phyloP scores from a whole-genome alignment of 1,284 basidiomycete species.

The Puccinia triticina region DNA sequence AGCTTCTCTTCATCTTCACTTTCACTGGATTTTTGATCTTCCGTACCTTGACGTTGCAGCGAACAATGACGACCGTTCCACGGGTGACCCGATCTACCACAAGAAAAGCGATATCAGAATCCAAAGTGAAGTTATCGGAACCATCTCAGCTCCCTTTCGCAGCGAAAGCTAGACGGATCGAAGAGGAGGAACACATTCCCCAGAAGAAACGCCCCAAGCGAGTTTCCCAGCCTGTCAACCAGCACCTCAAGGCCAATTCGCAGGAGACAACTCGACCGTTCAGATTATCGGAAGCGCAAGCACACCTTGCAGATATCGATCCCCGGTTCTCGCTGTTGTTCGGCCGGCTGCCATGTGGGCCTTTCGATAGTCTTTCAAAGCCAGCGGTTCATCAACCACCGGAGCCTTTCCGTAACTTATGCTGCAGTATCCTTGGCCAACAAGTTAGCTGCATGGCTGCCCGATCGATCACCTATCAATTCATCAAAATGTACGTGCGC shows the following conservation, averaged over 20 bases:
- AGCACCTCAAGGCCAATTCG: not conserved
- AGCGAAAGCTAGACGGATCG: not conserved
- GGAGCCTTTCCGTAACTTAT: constrained; percentile 62
- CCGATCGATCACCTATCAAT: constrained; percentile 79
- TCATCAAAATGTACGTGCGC: constrained; percentile 66
- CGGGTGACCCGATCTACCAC: not conserved
- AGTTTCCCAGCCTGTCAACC: not conserved
- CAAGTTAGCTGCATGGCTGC: constrained; percentile 92
- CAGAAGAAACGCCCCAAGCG: not conserved
- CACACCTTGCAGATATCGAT: constrained; percentile 72
- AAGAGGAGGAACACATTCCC: not conserved
- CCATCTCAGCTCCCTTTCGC: not conserved
- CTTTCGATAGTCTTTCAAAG: constrained; percentile 66
- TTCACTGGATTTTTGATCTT: too few species aligned
- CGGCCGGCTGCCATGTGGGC: constrained; percentile 69
- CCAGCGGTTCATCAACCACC: constrained; percentile 64
- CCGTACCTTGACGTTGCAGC: not conserved
- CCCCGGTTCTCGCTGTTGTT: constrained; percentile 74
- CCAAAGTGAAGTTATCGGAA: not conserved
- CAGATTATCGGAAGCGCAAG: constrained; percentile 72
- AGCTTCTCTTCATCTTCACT: too few species aligned
- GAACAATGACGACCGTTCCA: not conserved
- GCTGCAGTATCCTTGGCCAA: constrained; percentile 68
- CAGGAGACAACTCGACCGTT: constrained; percentile 63
- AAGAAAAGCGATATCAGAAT: not conserved